A percentile compares a stretch with the other conserved stretches of the same genome.
Evolutionary conservation across 1,284 basidiomycete genomes (phyloP).

Genomic region (Xerocomus nothofagi): DNA sequence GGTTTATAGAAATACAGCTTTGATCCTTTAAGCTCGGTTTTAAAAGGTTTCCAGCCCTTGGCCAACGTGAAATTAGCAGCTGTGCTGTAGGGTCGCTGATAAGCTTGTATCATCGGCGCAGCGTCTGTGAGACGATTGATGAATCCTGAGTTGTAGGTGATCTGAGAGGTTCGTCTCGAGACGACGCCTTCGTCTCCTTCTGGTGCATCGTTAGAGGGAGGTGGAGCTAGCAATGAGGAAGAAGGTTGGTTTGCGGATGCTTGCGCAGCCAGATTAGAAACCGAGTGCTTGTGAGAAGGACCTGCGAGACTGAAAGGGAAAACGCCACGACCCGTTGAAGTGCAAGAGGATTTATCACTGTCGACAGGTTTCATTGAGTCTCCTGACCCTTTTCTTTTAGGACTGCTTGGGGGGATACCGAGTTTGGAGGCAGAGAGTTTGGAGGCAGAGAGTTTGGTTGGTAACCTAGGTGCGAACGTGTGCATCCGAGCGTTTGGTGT

Average conservation of each 20-base stretch:
- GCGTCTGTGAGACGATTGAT: constrained; percentile 67
- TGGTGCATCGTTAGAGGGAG: constrained; percentile 41
- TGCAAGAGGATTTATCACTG: constrained; percentile 25
- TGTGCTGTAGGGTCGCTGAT: constrained; percentile 31
- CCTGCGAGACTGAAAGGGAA: constrained; percentile 36
- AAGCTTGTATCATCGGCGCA: constrained; percentile 38
- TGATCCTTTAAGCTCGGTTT: constrained; percentile 75
- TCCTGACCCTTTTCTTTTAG: constrained; percentile 55
- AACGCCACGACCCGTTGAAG: constrained; percentile 27
- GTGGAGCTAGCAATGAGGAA: constrained; percentile 50
- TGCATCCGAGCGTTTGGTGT: constrained; percentile 37
- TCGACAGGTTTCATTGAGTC: constrained; percentile 33
- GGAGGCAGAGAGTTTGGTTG: constrained; percentile 63
- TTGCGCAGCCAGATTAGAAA: constrained; percentile 18
- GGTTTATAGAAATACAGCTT: constrained; percentile 84
- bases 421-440: constrained; percentile 57
- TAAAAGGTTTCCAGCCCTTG: constrained; percentile 82
- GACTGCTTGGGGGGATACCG: constrained; percentile 42
- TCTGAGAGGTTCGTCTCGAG: constrained; percentile 68
- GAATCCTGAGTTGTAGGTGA: constrained; percentile 71
- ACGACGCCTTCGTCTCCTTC: constrained; percentile 28
- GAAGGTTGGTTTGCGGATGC: constrained; percentile 24
- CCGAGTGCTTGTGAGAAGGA: constrained; percentile 33
- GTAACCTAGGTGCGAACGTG: constrained; percentile 67
- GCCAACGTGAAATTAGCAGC: constrained; percentile 38